These are phyloP conservation scores for Rhytidhysteron rufulum DNA, from an alignment of 2,329 filamentous ascomycete species.

Conservation along the genomic window DNA sequence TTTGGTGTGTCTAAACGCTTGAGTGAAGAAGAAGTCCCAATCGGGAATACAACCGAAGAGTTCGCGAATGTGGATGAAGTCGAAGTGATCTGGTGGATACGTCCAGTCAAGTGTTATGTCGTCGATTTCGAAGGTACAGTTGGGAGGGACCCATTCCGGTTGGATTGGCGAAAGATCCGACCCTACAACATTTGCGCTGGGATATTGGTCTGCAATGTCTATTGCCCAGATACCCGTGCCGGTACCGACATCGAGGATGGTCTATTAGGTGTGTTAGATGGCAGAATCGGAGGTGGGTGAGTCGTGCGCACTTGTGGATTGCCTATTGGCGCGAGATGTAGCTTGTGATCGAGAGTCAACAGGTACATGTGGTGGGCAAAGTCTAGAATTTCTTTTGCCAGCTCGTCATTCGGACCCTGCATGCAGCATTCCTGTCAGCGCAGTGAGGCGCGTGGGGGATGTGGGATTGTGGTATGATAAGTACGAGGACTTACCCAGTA, in stretches of 20 bases:
- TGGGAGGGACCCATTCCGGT: conserved; percentile 45
- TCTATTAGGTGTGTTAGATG: conserved; percentile 9
- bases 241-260: conserved; percentile 31
- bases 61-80: conserved; percentile 46
- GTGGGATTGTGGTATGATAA: neutral
- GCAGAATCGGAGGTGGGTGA: neutral
- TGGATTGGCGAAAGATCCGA: conserved; percentile 50
- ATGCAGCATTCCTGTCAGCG: too few species aligned
- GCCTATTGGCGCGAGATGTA: conserved; percentile 29
- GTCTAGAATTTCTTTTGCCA: conserved; percentile 41
- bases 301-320: conserved; percentile 15
- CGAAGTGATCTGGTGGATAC: conserved; percentile 32
- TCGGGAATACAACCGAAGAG: conserved; percentile 45
- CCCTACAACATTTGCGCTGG: conserved; percentile 39
- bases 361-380: conserved; percentile 41
- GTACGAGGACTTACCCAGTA: conserved; percentile 21
- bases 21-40: conserved; percentile 41
- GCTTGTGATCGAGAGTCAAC: conserved; percentile 29
- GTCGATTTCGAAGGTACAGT: conserved; percentile 47
- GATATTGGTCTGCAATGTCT: conserved; percentile 24
- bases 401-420: conserved; percentile 41
- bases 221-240: conserved; percentile 38
- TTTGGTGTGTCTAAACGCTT: conserved; percentile 32
- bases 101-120: conserved; percentile 43
- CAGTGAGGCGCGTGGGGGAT: too few species aligned